Percentiles rank a stretch among this genome's conserved stretches.
Conservation (phyloP, 2,329 filamentous ascomycete genomes). For the Grosmannia serpens region DNA sequence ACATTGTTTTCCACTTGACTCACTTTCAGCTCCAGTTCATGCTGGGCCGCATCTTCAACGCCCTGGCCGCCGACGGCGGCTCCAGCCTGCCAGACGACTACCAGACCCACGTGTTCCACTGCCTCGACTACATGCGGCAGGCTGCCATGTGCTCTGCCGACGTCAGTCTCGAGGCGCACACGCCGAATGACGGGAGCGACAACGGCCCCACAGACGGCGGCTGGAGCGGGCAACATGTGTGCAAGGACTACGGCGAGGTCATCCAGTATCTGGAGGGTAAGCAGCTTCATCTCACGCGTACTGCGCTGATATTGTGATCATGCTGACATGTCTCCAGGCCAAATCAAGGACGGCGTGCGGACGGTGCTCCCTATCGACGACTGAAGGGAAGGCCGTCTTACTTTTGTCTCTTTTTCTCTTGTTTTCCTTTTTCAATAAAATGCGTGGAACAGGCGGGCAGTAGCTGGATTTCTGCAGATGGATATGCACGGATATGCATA, state of each 20-base stretch:
- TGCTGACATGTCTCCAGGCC: constrained; percentile 6
- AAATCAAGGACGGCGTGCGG: constrained; percentile 14
- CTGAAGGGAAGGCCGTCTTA: neutral
- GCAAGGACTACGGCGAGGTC: constrained; percentile 25
- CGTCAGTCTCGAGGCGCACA: constrained; percentile 24
- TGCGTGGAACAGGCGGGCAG: neutral
- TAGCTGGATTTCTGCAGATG: neutral
- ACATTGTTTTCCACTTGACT: neutral
- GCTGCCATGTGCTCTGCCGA: constrained; percentile 27
- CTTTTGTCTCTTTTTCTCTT: neutral
- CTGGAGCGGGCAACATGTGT: constrained; percentile 29
- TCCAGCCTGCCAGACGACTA: constrained; percentile 17
- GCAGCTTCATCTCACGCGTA: neutral
- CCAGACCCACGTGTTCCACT: constrained; percentile 27
- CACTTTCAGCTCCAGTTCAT: constrained; percentile 16
- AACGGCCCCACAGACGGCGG: constrained; percentile 25
- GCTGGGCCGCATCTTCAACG: constrained; percentile 23
- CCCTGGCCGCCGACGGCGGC: constrained; percentile 7
- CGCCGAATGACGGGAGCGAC: constrained; percentile 25
- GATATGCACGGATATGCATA: neutral
- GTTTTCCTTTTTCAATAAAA: neutral
- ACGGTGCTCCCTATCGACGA: constrained; percentile 16
- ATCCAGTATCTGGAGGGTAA: constrained; percentile 23
- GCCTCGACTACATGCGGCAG: constrained; percentile 29
- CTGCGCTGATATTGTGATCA: neutral